These are phyloP conservation scores for Secale cereale DNA, from an alignment of 176 grass and related monocot genomes.

Conservation along the genomic window DNA sequence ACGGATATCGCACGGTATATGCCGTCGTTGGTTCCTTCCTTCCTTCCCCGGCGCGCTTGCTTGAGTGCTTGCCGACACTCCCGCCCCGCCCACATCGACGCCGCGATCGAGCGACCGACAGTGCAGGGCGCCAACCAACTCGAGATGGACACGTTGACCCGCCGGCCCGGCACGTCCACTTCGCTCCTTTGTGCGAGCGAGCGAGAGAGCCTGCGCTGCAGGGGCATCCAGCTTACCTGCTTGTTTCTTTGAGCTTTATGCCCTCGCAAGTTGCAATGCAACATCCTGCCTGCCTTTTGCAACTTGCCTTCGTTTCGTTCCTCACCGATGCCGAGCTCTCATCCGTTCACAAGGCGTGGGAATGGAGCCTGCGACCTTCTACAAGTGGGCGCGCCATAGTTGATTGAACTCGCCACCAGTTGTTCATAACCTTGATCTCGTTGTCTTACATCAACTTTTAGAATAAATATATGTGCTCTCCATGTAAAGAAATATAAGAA, in stretches of 20 bases:
- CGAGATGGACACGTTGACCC: neutral
- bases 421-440: too few relatives aligned
- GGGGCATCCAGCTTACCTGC: neutral
- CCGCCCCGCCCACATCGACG: neutral
- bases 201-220: neutral
- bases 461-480: too few relatives aligned
- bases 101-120: neutral
- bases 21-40: neutral
- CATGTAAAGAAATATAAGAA: too few relatives aligned
- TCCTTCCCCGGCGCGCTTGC: neutral
- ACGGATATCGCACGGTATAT: slow-evolving; percentile 11
- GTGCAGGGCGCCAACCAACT: neutral
- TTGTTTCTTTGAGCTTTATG: neutral
- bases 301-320: too few relatives aligned
- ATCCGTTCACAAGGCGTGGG: neutral
- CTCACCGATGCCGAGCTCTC: neutral
- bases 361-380: neutral
- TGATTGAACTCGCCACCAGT: too few relatives aligned
- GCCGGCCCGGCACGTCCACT: neutral
- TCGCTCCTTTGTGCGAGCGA: neutral
- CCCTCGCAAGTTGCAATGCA: neutral
- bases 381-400: too few relatives aligned
- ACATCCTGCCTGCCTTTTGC: neutral
- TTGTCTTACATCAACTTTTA: too few relatives aligned
- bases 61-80: slow-evolving; percentile 21